A percentile compares a stretch with the other conserved stretches of the same genome.
phyloP scores from a whole-genome alignment of 2,329 filamentous ascomycete genomes.

The Herpotrichia juniperi region DNA sequence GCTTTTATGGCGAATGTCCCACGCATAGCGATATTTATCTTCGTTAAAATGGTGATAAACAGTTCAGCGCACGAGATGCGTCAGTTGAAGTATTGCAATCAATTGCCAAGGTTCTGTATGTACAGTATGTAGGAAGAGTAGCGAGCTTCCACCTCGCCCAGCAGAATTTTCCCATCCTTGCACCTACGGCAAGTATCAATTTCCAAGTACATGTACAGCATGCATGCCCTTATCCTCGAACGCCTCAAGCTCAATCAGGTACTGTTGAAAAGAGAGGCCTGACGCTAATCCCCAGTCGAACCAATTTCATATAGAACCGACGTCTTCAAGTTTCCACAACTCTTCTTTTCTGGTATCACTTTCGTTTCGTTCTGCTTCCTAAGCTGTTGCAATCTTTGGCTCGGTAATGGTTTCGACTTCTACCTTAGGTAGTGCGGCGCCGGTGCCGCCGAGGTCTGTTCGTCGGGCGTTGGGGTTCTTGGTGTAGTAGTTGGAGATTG shows the following conservation, averaged over 20 bases:
- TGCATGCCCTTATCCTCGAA: constrained; percentile 5
- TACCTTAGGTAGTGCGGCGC: constrained; percentile 69
- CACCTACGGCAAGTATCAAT: background rate
- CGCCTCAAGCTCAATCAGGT: constrained; percentile 6
- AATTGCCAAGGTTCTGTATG: background rate
- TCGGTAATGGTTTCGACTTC: constrained; percentile 62
- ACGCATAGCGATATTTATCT: no score
- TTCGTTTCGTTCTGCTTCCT: constrained; percentile 15
- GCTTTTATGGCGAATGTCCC: no score
- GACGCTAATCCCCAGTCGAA: background rate
- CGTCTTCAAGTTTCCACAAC: constrained; percentile 3
- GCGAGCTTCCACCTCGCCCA: background rate
- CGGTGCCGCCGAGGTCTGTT: constrained; percentile 80
- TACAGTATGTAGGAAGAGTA: background rate
- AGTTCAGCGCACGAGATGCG: background rate
- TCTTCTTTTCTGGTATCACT: constrained; percentile 25
- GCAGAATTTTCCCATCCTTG: background rate
- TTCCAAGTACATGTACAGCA: background rate
- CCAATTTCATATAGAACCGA: constrained; percentile 13
- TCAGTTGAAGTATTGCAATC: background rate
- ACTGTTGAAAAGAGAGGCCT: constrained; percentile 13
- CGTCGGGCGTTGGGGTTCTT: constrained; percentile 80
- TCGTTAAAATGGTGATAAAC: no score
- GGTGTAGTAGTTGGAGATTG: constrained; percentile 88
- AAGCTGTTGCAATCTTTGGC: constrained; percentile 35